Base-by-base conservation (phyloP, 2,329 filamentous ascomycete genomes). In the Teratosphaeria viscida region DNA sequence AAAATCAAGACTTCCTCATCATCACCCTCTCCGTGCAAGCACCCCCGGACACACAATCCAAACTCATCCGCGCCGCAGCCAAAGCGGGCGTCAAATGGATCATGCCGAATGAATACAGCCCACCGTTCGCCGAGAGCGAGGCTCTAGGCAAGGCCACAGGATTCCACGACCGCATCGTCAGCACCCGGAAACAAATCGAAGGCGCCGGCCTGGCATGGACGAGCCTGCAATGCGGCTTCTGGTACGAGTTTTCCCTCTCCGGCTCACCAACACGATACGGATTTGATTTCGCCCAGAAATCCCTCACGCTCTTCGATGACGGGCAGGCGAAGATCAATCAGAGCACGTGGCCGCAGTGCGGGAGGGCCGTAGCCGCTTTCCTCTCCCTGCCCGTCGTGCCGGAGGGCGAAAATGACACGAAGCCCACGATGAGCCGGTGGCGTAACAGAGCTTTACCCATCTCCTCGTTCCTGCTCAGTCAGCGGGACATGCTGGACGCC, bases 401-500 rank as follows among this genome's bases (percentile, higher is more conserved):
- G 0, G 72, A 77, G 57, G 68, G 68, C 1, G 74, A 77, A 39
- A 66, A 64, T 6, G 70, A 72, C 7, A 65, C 70, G 2, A 74
- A 75, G 8, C 59, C 84, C 8, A 52, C 39, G 19, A 52, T 57
- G 75, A 74, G 7, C 63, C 69, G 37, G 83, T 75, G 65, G 71
- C 73, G 2, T 23, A 82, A 85, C 69, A 76, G 77, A 56, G 63
- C 66, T 0, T 67, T 86, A 1, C 82, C 78, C 64, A 64, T 85
- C 11, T 77, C 75, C 7, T 85, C 81, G 61, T 88, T 87, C 73
- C 69, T 74, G 11, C 64, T 85, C 61, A 82, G 72, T 60, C 86
- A 89, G 70, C 77, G 78, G 11, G 85, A 89, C 10, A 88, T 89
- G 75, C 77, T 89, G 58, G 79, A 81, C 47, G 80, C 79, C n/a